These are phyloP conservation scores for Polytrichum commune DNA, from an alignment of 225 moss, liverwort and hornwort genomes.

Conservation along the genomic window DNA sequence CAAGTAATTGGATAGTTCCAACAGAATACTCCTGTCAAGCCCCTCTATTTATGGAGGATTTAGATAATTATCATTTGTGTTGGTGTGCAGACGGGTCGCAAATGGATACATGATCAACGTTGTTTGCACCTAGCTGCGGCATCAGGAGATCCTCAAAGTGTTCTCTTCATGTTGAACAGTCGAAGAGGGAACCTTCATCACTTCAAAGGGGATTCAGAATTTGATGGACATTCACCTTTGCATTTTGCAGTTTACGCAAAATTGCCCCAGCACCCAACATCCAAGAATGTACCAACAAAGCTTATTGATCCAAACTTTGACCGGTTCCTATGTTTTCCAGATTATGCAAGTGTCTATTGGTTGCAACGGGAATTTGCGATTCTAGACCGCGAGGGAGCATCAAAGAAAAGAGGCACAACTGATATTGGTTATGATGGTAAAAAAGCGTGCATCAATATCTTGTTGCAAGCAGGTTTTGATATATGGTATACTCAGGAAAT, in stretches of 20 bases:
- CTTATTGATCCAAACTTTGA: not conserved
- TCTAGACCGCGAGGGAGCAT: not conserved
- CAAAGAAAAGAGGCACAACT: not conserved
- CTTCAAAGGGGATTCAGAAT: not conserved
- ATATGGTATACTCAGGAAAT: not conserved
- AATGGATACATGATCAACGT: not conserved
- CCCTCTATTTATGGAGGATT: too few species aligned
- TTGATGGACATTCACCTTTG: not conserved
- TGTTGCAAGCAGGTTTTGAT: slow-evolving; percentile 14
- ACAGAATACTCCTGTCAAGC: too few species aligned
- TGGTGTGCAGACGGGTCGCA: not conserved
- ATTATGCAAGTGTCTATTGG: slow-evolving; percentile 5
- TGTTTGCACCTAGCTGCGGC: slow-evolving; percentile 11
- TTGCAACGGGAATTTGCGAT: not conserved
- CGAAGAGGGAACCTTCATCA: not conserved
- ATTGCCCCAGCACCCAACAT: not conserved
- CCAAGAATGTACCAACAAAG: not conserved
- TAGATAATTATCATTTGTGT: too few species aligned
- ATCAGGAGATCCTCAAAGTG: not conserved
- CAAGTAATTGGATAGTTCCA: too few species aligned
- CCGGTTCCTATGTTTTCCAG: slow-evolving; percentile 1
- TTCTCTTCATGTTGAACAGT: not conserved
- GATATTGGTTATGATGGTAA: not conserved
- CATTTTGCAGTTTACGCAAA: slow-evolving; percentile 4
- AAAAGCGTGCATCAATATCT: slow-evolving; percentile 4